Base-by-base conservation (phyloP, 2,329 filamentous ascomycete species). In the Aspergillus texensis region DNA sequence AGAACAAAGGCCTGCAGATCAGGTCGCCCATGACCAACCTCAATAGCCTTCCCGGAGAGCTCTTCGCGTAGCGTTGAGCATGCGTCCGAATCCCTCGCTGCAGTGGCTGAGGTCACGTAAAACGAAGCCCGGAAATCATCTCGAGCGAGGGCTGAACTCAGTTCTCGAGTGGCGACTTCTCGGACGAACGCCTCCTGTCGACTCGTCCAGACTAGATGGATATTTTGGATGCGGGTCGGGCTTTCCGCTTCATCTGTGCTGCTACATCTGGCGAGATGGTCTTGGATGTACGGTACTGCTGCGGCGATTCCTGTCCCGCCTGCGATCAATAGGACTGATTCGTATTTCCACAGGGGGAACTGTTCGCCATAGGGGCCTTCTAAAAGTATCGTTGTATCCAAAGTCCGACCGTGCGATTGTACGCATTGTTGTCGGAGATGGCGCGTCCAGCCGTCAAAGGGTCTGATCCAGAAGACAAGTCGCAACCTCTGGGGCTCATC, bases 321-420 rank as follows among this genome's bases (percentile, higher is more conserved):
- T 4, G 77, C 84, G 10, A 86, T 71, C 0, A 86, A 83, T 19
- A 88, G 73, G 3, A 79, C 72, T 8, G 88, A 85, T 62, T 88
- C 77, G 66, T 80, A 85, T 6, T 69, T 72, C 59, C 76, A 77
- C 0, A 85, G 68, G 1, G 80, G 78, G 6, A 77, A 73, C 5
- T 71, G 71, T 34, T 79, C 73, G 4, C 83, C 83, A 62, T 85
- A 85, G 0, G 83, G 83, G 0, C 84, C 83, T 70, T 86, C 83
- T 11, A 85, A 69, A 3, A 85, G 76, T 46, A 85, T 74, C 0
- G 68, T 77, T 3, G 77, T 68, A 4, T 71, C 69, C 19, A 71
- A 72, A 14, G 62, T 67, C 30, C 53, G 68, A 34, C 57, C 66
- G 21, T 70, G 69, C 46, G 70, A 73, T 34, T 60, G 64, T 48